Percentiles rank a stretch among this genome's conserved stretches.
Evolutionary conservation across 2,329 filamentous ascomycete genomes (phyloP).

Genomic region (Fusarium sambucinum): DNA sequence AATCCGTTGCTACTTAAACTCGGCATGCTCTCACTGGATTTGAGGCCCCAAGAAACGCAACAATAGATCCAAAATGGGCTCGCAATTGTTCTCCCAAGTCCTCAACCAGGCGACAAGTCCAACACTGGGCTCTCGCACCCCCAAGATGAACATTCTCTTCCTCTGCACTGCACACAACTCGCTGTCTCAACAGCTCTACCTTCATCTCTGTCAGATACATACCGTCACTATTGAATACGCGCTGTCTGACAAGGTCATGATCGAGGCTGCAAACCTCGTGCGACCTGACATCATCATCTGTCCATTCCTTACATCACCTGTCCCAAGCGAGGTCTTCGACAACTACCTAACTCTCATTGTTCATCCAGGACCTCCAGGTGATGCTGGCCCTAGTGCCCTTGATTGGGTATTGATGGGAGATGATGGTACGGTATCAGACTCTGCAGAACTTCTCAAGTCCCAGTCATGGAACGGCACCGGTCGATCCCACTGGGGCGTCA

Average conservation of each 20-base stretch:
- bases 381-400: constrained; percentile 32
- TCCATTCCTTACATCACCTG: constrained; percentile 27
- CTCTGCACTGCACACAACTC: constrained; percentile 37
- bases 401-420: constrained; percentile 38
- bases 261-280: constrained; percentile 25
- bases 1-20: constrained; percentile 21
- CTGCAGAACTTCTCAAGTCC: constrained; percentile 21
- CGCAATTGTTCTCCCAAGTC: neutral
- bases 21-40: neutral
- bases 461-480: constrained; percentile 22
- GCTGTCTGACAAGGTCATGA: constrained; percentile 31
- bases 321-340: constrained; percentile 21
- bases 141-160: constrained; percentile 35
- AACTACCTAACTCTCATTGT: constrained; percentile 34
- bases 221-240: constrained; percentile 30
- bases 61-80: neutral
- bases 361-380: constrained; percentile 31
- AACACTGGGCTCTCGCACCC: neutral
- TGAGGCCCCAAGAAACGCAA: neutral
- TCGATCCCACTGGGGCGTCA: constrained; percentile 37
- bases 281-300: constrained; percentile 30
- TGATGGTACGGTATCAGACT: constrained; percentile 21
- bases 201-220: constrained; percentile 22
- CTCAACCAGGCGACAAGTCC: neutral
- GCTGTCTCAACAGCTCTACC: constrained; percentile 32